Evolutionary conservation across 257 asterid species (phyloP).

Genomic region (Leonotis leonurus): DNA sequence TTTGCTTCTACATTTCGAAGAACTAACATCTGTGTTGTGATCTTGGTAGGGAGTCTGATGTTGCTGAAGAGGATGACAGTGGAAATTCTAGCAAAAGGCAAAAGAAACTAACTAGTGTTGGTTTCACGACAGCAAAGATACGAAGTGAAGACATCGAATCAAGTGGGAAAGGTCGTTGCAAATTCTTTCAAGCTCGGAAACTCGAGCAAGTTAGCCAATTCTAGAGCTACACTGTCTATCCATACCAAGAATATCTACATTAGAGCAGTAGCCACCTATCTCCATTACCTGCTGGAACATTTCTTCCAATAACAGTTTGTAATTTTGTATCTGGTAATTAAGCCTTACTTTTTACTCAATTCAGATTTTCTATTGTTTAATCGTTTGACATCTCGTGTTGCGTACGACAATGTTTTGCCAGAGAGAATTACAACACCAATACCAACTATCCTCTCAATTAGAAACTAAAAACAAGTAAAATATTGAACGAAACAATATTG

Average conservation of each 20-base stretch:
- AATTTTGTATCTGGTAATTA: no score
- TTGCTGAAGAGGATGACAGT: conserved; percentile 43
- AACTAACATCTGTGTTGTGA: conserved; percentile 3
- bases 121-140: conserved; percentile 50
- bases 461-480: no score
- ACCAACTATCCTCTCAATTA: no score
- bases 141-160: conserved; percentile 82
- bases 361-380: no score
- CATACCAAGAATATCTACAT: background rate
- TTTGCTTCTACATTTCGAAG: background rate
- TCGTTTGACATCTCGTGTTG: no score
- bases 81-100: conserved; percentile 55
- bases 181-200: conserved; percentile 89
- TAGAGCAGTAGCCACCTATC: no score
- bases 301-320: conserved; percentile 37
- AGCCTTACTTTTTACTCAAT: no score
- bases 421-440: no score
- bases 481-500: no score
- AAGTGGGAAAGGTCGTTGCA: conserved; percentile 78
- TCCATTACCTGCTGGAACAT: no score
- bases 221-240: conserved; percentile 22
- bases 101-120: conserved; percentile 55
- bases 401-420: no score
- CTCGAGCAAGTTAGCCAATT: conserved; percentile 68
- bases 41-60: conserved; percentile 69